Evolutionary conservation across 1,139 yeast species (phyloP), one percentile per base, ranked within the genome.

Genomic region (Keqinozyma sinolaborantium): DNA sequence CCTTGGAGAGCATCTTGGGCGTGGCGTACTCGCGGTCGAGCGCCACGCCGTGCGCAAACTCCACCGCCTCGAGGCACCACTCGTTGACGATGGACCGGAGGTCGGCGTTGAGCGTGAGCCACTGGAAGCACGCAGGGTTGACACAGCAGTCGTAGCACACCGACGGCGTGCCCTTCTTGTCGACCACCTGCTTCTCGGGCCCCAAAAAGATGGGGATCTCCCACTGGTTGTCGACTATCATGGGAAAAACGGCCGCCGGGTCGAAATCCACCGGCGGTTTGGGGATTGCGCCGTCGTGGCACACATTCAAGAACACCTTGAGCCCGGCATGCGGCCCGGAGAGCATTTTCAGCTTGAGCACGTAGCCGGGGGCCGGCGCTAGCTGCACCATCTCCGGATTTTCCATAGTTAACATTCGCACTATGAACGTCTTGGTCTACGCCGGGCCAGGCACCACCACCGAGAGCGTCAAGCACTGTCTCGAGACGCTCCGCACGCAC

Each of bases 391-490:
- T 39, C 21, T 45, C 44, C 16, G 44, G 42, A 34, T 47, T 49
- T 35, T 44, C 47, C 43, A 56, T 50, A 14, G 18, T 20, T 6
- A 24, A 18, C 28, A 30, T 21, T 30, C 24, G 26, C 28, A 19
- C 24, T 3, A 84, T 85, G 95, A 86, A 86, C 57, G 94, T 85
- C 7, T 64, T 86, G 19, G 84, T 86, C 2, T 86, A 86, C 48
- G 70, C 88, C 33, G 92, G 94, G 5, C 83, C 86, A 0, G 97
- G 98, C 0, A 77, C 97, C 7, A 85, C 97, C 0, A 69, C 83
- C 2, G 95, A 87, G 36, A 81, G 94, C 25, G 95, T 88, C 30
- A 82, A 79, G 43, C 95, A 90, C 48, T 79, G 95, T 35, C 57
- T 85, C 3, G 94, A 85, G 38, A 75, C 95, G 0, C 65, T 92